Base-by-base conservation (phyloP, 2,329 filamentous ascomycete genomes). In the Cordyceps fumosorosea region DNA sequence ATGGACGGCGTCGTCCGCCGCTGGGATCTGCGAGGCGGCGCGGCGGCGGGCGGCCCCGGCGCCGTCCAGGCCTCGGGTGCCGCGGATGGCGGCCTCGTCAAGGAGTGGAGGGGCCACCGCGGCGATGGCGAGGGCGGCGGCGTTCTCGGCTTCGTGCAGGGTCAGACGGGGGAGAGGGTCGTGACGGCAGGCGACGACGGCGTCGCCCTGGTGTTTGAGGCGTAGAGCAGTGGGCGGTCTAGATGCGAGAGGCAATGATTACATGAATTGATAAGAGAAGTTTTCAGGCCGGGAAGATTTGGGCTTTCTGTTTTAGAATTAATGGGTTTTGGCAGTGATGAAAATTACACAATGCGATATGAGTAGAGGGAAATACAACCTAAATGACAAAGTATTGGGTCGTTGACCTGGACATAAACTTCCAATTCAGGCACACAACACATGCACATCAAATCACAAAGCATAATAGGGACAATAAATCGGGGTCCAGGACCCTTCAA, bases 141-240 rank as follows among this genome's bases (percentile, higher is more conserved):
- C 59, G 88, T 98, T 10, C 76, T 98, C 67, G 93, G 89, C 0
- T 99, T 98, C 72, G 93, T 96, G 58, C 92, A 97, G 75, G 87
- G 87, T 7, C 82, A 87, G 72, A 84, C 80, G 3, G 91, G 91
- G 0, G 84, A 87, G 74, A 82, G 87, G 66, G 80, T 98, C 55
- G 83, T 96, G 5, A 98, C 95, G 6, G 95, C 92, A 2, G 95
- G 95, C 26, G 95, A 99, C 76, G 95, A 99, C 72, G 83, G 84
- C 7, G 74, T 90, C 29, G 79, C 85, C 32, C 73, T 91, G 69
- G 84, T 91, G 1, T 91, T 90, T 72, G 84, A 88, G 72, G 79
- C 80, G 48, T 82, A 73, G 44, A 47, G 44, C 6, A 1, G 7
- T 4, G 8, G 44, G n/a, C 3, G 16, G n/a, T 20, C n/a, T 44